These are phyloP conservation scores for Hypoxylon sp. DNA, from an alignment of 2,329 filamentous ascomycete species.

Conservation along the genomic window DNA sequence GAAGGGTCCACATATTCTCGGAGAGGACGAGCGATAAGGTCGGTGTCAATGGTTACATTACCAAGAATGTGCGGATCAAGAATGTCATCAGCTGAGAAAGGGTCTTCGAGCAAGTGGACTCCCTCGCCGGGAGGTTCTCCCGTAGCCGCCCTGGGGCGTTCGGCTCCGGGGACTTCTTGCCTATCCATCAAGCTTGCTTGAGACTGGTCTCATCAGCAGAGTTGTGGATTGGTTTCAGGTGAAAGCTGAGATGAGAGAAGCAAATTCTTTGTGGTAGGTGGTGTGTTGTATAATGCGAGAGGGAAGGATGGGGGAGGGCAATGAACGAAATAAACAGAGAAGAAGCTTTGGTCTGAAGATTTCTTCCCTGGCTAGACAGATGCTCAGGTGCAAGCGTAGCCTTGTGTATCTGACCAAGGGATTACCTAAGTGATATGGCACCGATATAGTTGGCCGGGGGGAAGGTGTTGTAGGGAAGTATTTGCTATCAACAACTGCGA, in stretches of 20 bases:
- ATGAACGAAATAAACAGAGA: neutral
- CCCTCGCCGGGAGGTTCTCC: neutral
- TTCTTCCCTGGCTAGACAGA: neutral
- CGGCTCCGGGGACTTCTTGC: neutral
- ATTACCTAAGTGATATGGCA: neutral
- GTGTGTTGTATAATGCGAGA: neutral
- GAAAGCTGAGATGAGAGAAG: neutral
- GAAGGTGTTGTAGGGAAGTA: neutral
- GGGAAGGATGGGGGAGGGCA: neutral
- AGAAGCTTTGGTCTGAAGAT: neutral
- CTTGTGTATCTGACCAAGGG: neutral
- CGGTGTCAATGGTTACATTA: neutral
- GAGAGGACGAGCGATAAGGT: neutral
- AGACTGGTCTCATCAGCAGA: neutral
- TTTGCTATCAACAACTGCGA: neutral
- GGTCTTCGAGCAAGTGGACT: too few species aligned
- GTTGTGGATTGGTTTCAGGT: neutral
- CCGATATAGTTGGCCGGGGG: neutral
- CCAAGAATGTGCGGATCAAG: neutral
- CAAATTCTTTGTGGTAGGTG: neutral
- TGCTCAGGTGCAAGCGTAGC: neutral
- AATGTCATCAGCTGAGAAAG: neutral
- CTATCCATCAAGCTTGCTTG: conserved; percentile 3
- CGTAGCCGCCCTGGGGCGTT: too few species aligned
- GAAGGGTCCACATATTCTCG: neutral